Base-by-base conservation (phyloP, 2,329 filamentous ascomycete species). In the Fonsecaea monophora region DNA sequence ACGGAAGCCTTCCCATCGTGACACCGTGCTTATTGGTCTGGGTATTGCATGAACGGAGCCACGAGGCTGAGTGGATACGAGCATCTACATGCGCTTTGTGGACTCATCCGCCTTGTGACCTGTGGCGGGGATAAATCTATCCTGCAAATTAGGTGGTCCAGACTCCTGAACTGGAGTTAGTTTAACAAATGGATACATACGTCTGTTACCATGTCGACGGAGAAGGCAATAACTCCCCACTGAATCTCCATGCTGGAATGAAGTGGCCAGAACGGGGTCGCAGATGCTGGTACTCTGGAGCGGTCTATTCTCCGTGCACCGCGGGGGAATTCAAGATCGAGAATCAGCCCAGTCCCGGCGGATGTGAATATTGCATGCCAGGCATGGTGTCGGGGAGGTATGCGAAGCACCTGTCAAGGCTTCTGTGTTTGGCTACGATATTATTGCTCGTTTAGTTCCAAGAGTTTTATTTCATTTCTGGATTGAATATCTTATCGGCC, bases 71-170 rank as follows among this genome's bases (percentile, higher is more conserved):
- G 18, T 25, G 6, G 25, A 6, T n/a, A 12, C 25, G 8, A 25
- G 40, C 4, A 3, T 25, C 21, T 25, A 50, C 18, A 10, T 2
- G 45, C 21, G 21, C 45, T 25, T 25, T 4, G 10, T 25, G 21
- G 45, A 12, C 4, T 50, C 10, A 10, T 25, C 12, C 8, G 4
- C 18, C 25, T 25, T 30, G 9, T 42, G 4, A 2, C 2, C 18
- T 50, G 45, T 25, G 21, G 45, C 13, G 45, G 45, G 45, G 45
- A 50, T 50, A 25, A 25, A 50, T 50, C 8, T 50, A 18, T 50
- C 8, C 45, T 9, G 13, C 4, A 6, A 13, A 9, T 12, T 25
- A 25, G 18, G 2, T 10, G 5, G 0, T 8, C 12, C 45, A 25
- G 15, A 13, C 13, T 9, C 5, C 42, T 7, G 18, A 13, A 21